Evolutionary conservation across 306 rosid species (phyloP), one percentile per base, ranked within the genome.

Genomic region (Cucumis melo): DNA sequence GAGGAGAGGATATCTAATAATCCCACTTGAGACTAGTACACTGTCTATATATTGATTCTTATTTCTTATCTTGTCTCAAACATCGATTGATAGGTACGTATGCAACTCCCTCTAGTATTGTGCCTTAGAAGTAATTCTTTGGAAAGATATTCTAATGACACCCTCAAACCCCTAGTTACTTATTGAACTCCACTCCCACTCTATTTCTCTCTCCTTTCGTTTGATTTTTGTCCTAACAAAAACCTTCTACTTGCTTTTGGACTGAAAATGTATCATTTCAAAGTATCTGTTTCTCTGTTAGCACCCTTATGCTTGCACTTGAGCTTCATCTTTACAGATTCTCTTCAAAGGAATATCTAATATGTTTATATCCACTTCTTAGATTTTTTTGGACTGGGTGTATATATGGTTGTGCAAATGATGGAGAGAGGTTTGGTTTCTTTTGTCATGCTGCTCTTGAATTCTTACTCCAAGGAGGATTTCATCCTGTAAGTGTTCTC

Each of bases 361-460:
- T 44, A 36, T 39, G 54, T 36, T 57, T 27, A 17, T 62, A 8
- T 16, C 21, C 29, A 38, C 81, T 55, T 54, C 29, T 82, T 95
- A 95, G 98, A 74, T 83, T 89, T 78, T 90, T 95, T 84, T 9
- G 34, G 72, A 83, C 63, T 32, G 97, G 98, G 17, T 87, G 93
- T 73, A 81, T 95, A 80, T 95, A 95, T 86, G 99, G 99, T 70
- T 87, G 98, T 80, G 88, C 58, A 59, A 89, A 95, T 82, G 98
- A 95, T 81, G 90, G 83, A 21, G 90, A 88, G 84, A 89, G 98
- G 84, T 95, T 95, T 88, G 98, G 91, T 38, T 95, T 95, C 74
- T 95, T 95, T 81, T 92, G 99, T 83, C 96, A 90, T 58, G 91
- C 98, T 2, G 93, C 99, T 78, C 98, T 95, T 53, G 99, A 95